Conservation (phyloP, 139 green algal species). For the Chlamydomonas asymmetrica region DNA sequence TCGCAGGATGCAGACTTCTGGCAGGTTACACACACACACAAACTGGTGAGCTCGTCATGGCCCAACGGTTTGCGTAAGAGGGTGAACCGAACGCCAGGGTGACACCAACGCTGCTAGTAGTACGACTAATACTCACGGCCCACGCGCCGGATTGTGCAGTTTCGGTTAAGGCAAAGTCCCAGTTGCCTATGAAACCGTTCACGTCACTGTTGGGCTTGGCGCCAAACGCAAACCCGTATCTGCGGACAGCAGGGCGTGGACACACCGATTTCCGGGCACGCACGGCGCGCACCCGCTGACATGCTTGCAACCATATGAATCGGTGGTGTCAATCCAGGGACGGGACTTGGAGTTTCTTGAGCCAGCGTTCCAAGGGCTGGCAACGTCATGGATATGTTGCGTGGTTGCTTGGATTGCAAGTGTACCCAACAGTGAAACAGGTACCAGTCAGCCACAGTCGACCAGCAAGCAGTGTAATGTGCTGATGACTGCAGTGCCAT, state of each 20-base stretch:
- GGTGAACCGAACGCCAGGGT: not conserved
- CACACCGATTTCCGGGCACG: no score
- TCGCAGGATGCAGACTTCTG: not conserved
- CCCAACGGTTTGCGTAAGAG: not conserved
- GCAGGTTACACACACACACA: not conserved
- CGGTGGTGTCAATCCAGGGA: no score
- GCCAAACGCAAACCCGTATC: slow-evolving; percentile 57
- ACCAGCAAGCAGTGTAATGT: not conserved
- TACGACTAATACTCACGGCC: not conserved
- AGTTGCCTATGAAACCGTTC: slow-evolving; percentile 64
- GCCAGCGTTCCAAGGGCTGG: no score
- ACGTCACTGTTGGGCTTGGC: slow-evolving; percentile 5
- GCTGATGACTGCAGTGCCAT: not conserved
- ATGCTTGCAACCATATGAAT: no score
- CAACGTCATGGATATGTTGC: no score
- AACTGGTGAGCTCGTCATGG: not conserved
- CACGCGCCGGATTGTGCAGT: not conserved
- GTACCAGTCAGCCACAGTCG: not conserved
- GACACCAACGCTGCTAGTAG: not conserved
- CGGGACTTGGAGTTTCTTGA: no score
- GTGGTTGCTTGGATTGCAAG: slow-evolving; percentile 21
- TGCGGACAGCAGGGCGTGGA: slow-evolving; percentile 15
- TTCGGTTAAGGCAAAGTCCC: slow-evolving; percentile 50
- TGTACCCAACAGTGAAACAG: not conserved
- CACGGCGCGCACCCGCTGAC: no score